Percentiles rank a stretch among this genome's conserved stretches.
Evolutionary conservation across 2,329 filamentous ascomycete species (phyloP).

Genomic region (Thielaviopsis cerberus): DNA sequence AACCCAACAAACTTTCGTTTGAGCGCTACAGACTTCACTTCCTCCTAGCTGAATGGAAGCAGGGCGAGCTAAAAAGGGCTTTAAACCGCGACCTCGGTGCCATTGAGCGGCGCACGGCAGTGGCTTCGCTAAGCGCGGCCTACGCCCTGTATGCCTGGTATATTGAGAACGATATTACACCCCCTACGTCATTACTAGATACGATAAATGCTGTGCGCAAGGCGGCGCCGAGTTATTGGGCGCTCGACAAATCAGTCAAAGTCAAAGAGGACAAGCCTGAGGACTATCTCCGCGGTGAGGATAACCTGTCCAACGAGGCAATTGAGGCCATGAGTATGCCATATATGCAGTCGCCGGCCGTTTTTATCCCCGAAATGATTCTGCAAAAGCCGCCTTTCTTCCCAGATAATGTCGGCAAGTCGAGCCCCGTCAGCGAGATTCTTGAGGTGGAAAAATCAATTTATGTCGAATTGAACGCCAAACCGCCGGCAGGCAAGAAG

Average conservation of each 20-base stretch:
- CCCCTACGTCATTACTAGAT: background rate
- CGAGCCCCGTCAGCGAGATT: conserved; percentile 8
- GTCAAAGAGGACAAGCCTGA: conserved; percentile 4
- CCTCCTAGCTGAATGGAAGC: conserved; percentile 7
- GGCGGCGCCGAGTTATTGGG: conserved; percentile 9
- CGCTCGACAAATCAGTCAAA: background rate
- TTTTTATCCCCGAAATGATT: conserved; percentile 16
- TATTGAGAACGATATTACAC: conserved; percentile 1
- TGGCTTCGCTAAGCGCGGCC: conserved; percentile 7
- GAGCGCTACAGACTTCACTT: conserved; percentile 9
- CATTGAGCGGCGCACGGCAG: conserved; percentile 5
- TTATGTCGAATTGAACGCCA: conserved; percentile 11
- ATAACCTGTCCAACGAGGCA: conserved; percentile 8
- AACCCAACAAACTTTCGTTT: background rate
- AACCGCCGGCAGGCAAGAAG: conserved; percentile 3
- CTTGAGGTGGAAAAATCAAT: conserved; percentile 12
- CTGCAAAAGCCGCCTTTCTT: conserved; percentile 11
- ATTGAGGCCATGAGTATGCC: conserved; percentile 9
- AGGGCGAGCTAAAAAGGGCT: conserved; percentile 8
- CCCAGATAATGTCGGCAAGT: conserved; percentile 10
- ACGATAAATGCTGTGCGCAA: conserved; percentile 6
- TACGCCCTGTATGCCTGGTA: conserved; percentile 5
- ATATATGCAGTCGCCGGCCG: conserved; percentile 15
- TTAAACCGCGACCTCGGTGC: conserved; percentile 8
- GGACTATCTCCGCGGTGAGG: conserved; percentile 7